Base-by-base conservation (phyloP, 2,329 filamentous ascomycete species). In the Aspergillus ibericus region DNA sequence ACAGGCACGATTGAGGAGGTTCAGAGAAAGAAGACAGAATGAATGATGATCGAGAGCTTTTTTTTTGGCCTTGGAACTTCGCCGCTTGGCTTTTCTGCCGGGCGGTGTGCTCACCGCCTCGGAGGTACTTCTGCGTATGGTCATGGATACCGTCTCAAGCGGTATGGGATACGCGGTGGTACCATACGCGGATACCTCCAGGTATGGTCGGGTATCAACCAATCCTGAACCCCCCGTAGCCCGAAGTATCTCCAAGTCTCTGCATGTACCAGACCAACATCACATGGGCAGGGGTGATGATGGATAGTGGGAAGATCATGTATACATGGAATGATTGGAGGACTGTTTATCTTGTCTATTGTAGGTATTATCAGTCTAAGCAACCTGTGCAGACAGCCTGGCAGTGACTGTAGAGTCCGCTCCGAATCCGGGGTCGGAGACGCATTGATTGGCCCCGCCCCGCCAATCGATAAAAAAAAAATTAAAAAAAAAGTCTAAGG, bases 371-470 rank as follows among this genome's bases (percentile, higher is more conserved):
- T n/a, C n/a, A n/a, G n/a, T n/a, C 22, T 25, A 25, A 29, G 27
- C 2, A 29, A 29, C 27, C 27, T 29, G 27, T 29, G 9, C 3
- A 3, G 5, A 25, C 3, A 25, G 8, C 27, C n/a, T n/a, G n/a
- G n/a, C n/a, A n/a, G n/a, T n/a, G n/a, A 29, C 47, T 35, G 18
- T 13, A 27, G 27, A 29, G 27, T 29, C 5, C 5, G 27, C 54
- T 59, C 60, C 61, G 49, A 62, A 62, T 65, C 63, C 63, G 63
- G 63, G 61, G 63, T 59, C 61, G 61, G 56, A 62, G 60, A 42
- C 51, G 38, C 38, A 20, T 42, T 42, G 44, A 47, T 27, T 47
- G 44, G 44, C 44, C 44, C 63, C 52, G 53, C 55, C 54, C 63
- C 57, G 63, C 56, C 54, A 58, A 42, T 50, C 48, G 54, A 56